Base-by-base conservation (phyloP, 2,329 filamentous ascomycete genomes). In the Aureobasidium zeae region DNA sequence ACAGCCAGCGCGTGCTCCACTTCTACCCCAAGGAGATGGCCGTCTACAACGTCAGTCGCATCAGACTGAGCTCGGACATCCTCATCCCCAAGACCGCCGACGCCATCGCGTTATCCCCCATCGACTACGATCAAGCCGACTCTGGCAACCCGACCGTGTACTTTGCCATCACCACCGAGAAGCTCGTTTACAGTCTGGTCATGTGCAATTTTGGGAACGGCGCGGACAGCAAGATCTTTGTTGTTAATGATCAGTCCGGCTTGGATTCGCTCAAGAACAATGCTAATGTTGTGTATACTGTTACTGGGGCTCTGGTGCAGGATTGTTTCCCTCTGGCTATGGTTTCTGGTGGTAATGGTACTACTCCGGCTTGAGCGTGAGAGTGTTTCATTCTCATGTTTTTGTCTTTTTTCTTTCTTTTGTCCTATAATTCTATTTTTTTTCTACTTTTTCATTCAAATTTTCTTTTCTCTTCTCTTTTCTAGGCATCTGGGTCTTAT, bases 231-330 rank as follows among this genome's bases (percentile, higher is more conserved):
- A 42, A 32, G 10, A 9, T 42, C 4, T 42, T 42, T 20, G 17
- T 42, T n/a, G 28, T 42, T n/a, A 42, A 42, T 4, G 37, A 42
- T 24, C 25, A 42, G 20, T 42, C 37, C 5, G 37, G 37, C 19
- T 7, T 42, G 5, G 37, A 42, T 28, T 8, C 37, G 5, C 13
- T 42, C 3, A 20, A 16, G 8, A 22, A 22, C 17, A 42, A 42
- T 16, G 19, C n/a, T 1, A 42, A 42, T 21, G 24, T 30, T 20
- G 20, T 19, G 8, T 42, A 32, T 11, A 42, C 37, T 2, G 20
- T 42, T 4, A 42, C 37, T 7, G 37, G 37, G 4, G 37, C 37
- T 10, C 37, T 28, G 6, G 37, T 42, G 3, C 13, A 29, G 11
- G 12, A 7, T 20, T 42, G 37, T n/a, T 42, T n/a, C n/a, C 25